These are phyloP conservation scores for Hortiboletus campestris DNA, from an alignment of 768 basidiomycete species.

Conservation along the genomic window DNA sequence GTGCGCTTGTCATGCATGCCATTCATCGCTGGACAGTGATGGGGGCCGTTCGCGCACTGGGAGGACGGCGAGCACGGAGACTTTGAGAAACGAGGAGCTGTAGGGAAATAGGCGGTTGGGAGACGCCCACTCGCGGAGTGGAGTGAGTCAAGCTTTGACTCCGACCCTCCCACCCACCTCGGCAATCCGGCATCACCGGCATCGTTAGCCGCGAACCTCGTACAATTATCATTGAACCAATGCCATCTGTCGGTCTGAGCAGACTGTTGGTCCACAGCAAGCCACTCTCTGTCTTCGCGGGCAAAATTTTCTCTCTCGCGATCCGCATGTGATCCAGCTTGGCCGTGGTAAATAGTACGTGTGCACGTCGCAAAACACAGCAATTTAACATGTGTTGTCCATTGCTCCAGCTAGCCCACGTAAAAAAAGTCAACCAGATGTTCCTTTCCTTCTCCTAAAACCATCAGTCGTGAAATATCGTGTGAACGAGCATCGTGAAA, in stretches of 20 bases:
- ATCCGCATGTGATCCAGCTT: not conserved
- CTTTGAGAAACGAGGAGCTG: slow-evolving; percentile 20
- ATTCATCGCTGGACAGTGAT: slow-evolving; percentile 35
- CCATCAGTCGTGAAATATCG: slow-evolving; percentile 13
- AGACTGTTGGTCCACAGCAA: not conserved
- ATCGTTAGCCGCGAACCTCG: slow-evolving; percentile 31
- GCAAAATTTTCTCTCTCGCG: not conserved
- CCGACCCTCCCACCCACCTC: slow-evolving; percentile 20
- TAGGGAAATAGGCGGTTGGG: slow-evolving; percentile 28
- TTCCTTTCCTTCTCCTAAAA: not conserved
- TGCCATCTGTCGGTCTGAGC: no score
- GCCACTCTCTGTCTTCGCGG: not conserved
- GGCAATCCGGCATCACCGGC: slow-evolving; percentile 29
- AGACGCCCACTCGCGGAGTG: slow-evolving; percentile 36
- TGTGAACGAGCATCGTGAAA: slow-evolving; percentile 9
- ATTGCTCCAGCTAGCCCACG: slow-evolving; percentile 14
- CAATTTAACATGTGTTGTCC: slow-evolving; percentile 13
- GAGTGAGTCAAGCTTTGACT: slow-evolving; percentile 29
- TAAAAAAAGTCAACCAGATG: slow-evolving; percentile 8
- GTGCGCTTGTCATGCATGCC: slow-evolving; percentile 49
- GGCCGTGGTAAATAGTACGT: slow-evolving; percentile 15
- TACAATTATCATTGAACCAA: no score
- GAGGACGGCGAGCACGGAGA: not conserved
- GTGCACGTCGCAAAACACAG: not conserved
- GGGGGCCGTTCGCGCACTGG: not conserved